Percentiles rank a stretch among this genome's conserved stretches.
These are phyloP conservation scores for Paratinospora sagittata DNA, from an alignment of 164 flowering plant species.

Conservation along the genomic window DNA sequence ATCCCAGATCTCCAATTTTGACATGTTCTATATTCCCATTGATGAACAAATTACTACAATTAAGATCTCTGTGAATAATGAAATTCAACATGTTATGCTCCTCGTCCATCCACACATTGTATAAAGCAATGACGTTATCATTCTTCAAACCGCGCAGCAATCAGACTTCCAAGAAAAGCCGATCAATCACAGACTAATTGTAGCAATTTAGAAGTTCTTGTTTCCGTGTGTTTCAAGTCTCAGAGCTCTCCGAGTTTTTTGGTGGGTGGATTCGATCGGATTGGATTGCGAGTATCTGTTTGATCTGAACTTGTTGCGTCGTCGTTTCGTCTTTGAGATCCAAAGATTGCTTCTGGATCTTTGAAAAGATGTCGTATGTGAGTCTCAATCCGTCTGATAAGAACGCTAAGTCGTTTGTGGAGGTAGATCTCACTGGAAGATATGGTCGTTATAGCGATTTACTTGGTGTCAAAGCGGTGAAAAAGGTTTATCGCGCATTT, in stretches of 20 bases:
- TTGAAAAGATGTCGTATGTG: constrained; percentile 43
- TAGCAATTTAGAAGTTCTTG: no score
- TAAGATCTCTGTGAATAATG: constrained; percentile 81
- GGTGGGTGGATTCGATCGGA: no score
- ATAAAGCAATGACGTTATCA: constrained; percentile 39
- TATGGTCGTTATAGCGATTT: constrained; percentile 63
- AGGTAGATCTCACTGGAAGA: constrained; percentile 66
- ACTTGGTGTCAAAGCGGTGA: constrained; percentile 66
- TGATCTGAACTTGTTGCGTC: no score
- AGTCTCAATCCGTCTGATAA: constrained; percentile 22
- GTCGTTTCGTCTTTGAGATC: no score
- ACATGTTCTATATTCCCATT: constrained; percentile 84
- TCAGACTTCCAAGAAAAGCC: constrained; percentile 45
- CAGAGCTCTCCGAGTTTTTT: no score
- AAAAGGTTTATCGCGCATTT: constrained; percentile 72
- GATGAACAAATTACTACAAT: constrained; percentile 75
- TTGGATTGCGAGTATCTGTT: no score
- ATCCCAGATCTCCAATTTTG: constrained; percentile 76
- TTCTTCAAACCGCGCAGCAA: constrained; percentile 40
- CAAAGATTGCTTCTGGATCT: background rate
- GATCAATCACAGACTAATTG: constrained; percentile 34
- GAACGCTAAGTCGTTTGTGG: constrained; percentile 53
- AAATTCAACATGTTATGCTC: constrained; percentile 48
- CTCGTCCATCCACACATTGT: constrained; percentile 46
- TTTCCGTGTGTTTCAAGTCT: no score